phyloP scores from a whole-genome alignment of 176 grass and related monocot genomes.

The Alopecurus myosuroides region DNA sequence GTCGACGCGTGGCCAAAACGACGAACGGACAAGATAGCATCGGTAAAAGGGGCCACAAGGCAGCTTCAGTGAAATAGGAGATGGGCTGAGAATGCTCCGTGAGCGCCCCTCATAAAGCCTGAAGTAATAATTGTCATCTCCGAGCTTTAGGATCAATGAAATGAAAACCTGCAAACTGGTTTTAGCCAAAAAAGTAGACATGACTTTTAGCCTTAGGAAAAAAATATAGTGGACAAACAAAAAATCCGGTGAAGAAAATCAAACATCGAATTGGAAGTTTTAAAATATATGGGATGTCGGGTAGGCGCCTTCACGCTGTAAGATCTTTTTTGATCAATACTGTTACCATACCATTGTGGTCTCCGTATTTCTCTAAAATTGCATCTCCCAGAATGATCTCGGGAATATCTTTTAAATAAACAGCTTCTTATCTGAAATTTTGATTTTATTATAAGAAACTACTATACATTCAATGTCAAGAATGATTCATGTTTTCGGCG shows the following conservation, averaged over 20 bases:
- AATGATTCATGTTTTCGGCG: too few relatives aligned
- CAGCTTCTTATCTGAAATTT: slow-evolving; percentile 67
- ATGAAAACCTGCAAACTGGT: neutral
- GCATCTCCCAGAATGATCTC: slow-evolving; percentile 51
- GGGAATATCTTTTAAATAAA: slow-evolving; percentile 82
- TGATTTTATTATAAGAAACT: neutral
- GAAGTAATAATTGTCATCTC: too few relatives aligned
- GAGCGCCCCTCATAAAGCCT: too few relatives aligned
- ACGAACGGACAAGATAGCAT: too few relatives aligned
- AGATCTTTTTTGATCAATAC: slow-evolving; percentile 66
- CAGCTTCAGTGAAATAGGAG: too few relatives aligned
- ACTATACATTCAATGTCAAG: neutral
- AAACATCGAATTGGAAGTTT: slow-evolving; percentile 86
- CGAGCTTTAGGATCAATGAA: too few relatives aligned
- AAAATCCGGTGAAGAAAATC: neutral
- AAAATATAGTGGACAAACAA: neutral
- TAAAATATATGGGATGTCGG: slow-evolving; percentile 92
- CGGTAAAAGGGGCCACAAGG: too few relatives aligned
- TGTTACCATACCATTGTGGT: slow-evolving; percentile 75
- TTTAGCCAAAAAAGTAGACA: neutral
- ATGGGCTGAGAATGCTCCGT: too few relatives aligned
- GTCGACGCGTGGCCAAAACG: too few relatives aligned
- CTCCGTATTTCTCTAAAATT: slow-evolving; percentile 73
- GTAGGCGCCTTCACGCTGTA: too few relatives aligned
- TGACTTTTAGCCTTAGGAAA: neutral